Evolutionary conservation across 306 rosid genomes (phyloP).

Genomic region (Pueraria montana): DNA sequence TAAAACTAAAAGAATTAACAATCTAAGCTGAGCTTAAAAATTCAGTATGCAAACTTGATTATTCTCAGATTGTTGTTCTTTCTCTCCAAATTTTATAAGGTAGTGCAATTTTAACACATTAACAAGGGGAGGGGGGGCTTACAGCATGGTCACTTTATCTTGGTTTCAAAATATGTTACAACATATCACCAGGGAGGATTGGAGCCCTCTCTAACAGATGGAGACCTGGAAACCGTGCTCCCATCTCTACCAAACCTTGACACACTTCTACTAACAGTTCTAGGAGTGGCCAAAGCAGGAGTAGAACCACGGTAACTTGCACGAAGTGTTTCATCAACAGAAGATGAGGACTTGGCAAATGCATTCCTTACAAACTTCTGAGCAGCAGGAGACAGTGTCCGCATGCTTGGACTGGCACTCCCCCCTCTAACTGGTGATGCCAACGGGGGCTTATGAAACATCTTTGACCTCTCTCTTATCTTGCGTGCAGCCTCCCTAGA

Average conservation of each 20-base stretch:
- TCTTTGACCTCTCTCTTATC: slow-evolving; percentile 83
- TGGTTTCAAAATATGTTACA: slow-evolving; percentile 41
- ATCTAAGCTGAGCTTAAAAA: slow-evolving; percentile 16
- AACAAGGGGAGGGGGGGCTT: slow-evolving; percentile 21
- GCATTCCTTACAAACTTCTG: slow-evolving; percentile 97
- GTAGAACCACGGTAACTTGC: slow-evolving; percentile 94
- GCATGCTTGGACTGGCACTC: slow-evolving; percentile 87
- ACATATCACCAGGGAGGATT: slow-evolving; percentile 81
- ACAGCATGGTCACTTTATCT: slow-evolving; percentile 37
- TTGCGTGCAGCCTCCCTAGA: slow-evolving; percentile 92
- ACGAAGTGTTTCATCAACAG: slow-evolving; percentile 93
- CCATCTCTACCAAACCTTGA: slow-evolving; percentile 85
- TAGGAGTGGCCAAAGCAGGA: slow-evolving; percentile 83
- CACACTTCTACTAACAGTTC: slow-evolving; percentile 77
- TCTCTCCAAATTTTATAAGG: slow-evolving; percentile 26
- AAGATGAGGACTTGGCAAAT: slow-evolving; percentile 76
- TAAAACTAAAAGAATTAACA: background rate
- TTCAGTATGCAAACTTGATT: slow-evolving; percentile 10
- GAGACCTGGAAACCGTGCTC: slow-evolving; percentile 81
- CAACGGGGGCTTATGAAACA: slow-evolving; percentile 91
- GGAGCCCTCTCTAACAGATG: slow-evolving; percentile 83
- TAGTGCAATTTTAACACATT: slow-evolving; percentile 16
- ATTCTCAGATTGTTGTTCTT: slow-evolving; percentile 1
- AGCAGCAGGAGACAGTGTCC: slow-evolving; percentile 93
- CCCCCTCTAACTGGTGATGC: slow-evolving; percentile 90